Evolutionary conservation across 2,329 filamentous ascomycete species (phyloP).

Genomic region (Pochonia chlamydosporia): DNA sequence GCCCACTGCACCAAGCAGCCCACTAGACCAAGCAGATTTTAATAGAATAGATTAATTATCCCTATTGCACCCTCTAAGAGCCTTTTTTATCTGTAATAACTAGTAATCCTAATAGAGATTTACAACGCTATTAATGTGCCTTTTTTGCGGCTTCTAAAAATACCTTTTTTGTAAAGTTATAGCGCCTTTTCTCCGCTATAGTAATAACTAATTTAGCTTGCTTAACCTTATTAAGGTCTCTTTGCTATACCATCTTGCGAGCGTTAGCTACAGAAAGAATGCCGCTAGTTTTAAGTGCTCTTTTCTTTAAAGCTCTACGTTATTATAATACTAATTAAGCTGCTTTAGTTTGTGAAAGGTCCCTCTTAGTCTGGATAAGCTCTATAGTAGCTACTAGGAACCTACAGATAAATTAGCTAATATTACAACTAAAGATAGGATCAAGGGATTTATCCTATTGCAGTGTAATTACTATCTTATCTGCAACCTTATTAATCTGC

Average conservation of each 20-base stretch:
- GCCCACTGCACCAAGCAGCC: too few species aligned
- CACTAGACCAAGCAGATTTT: slow-evolving; percentile 2
- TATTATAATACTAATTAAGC: neutral
- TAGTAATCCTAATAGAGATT: neutral
- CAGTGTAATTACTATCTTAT: slow-evolving; percentile 6
- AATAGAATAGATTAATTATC: slow-evolving; percentile 2
- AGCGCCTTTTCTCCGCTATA: slow-evolving; percentile 1
- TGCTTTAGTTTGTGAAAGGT: slow-evolving; percentile 1
- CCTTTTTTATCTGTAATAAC: slow-evolving; percentile 1
- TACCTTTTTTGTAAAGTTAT: neutral
- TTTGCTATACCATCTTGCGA: slow-evolving; percentile 3
- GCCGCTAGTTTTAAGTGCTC: slow-evolving; percentile 1
- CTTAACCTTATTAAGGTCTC: neutral
- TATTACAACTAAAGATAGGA: slow-evolving; percentile 1
- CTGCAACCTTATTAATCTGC: slow-evolving; percentile 6
- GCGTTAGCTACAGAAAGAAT: slow-evolving; percentile 2
- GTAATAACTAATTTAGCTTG: neutral
- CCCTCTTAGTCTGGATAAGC: slow-evolving; percentile 6
- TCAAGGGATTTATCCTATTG: neutral
- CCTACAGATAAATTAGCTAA: slow-evolving; percentile 1
- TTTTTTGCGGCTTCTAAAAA: slow-evolving; percentile 4
- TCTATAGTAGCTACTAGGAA: slow-evolving; percentile 3
- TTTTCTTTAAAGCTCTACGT: slow-evolving; percentile 1
- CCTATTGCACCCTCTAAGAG: neutral
- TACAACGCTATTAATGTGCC: neutral